Base-by-base conservation (phyloP, 345 rosid species). In the Anacardium occidentale region DNA sequence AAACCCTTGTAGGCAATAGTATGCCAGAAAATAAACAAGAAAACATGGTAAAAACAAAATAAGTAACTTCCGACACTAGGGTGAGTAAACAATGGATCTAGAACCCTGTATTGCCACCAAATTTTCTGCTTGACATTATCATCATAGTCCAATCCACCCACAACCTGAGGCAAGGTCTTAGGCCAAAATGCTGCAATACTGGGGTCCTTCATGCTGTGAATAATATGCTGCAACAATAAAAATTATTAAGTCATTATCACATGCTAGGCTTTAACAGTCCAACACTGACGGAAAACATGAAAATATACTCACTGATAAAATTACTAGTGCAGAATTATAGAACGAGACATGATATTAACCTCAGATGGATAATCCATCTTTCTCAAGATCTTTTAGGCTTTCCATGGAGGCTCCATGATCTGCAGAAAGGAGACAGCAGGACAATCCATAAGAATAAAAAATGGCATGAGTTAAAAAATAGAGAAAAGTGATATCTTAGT, bases 341-440 rank as follows among this genome's bases (percentile, higher is more conserved):
- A 64, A 74, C 61, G 65, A 17, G 61, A 68, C 66, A 17, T 53
- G 56, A 68, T 67, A 74, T 85, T 76, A 34, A 80, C 98, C 96
- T 94, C 97, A 25, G 91, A 94, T 3, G 97, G 98, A 80, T 94
- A 91, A 68, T 91, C 97, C 97, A 90, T 91, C 82, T 87, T 94
- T 83, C 81, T 87, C 86, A 91, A 72, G 54, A 94, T 80, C 64
- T 91, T 87, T 72, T 84, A 88, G 22, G 98, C 93, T 84, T 85
- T 86, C 96, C 96, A 90, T 48, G 98, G 97, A 80, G 97, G 97
- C 74, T 94, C 97, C 97, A 91, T 90, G 70, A 94, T 89, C 98
- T 94, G 78, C 77, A 80, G 37, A 72, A 75, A 44, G 64, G 25
- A 62, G 59, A 56, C 56, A 47, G 17, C 3, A 60, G 34, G 20